Evolutionary conservation across 1,284 basidiomycete species (phyloP), one percentile per base, ranked within the genome.

Genomic region (Rhodotorula sp.): DNA sequence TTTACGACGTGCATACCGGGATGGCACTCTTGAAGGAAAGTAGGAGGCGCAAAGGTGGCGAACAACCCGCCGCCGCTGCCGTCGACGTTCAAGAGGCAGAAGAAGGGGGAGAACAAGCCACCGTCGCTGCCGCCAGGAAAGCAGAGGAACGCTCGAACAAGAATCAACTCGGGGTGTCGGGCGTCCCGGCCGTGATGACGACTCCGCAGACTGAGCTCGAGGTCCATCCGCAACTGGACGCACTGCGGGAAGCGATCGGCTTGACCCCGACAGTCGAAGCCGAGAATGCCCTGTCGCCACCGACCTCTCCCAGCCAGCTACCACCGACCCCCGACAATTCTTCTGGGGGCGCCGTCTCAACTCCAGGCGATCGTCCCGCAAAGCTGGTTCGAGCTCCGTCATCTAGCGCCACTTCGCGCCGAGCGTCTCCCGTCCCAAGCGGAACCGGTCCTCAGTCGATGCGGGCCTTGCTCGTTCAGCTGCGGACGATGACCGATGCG

Each of bases 401-500:
- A 2, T 37, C 58, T 12, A 30, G 17, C 1, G 33, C 24, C 17
- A 33, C 44, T 24, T 58, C 66, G 2, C 65, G 60, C 0, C 55
- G 62, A 7, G 17, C 46, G 1, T 66, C 66, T 1, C 51, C 62
- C 15, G 51, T 48, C 57, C 46, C 63, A 15, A 76, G 51, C 2
- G 30, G 55, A 22, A 64, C 74, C 37, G 7, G 89, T 74, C 85
- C 88, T 2, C 87, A 89, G 74, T 92, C 89, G 5, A 87, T 97
- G 53, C 87, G 89, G 17, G 83, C 83, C 24, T 83, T 97, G 29
- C 84, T 99, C 2, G 85, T 86, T n/a, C 87, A 91, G 79, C 84
- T 98, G 51, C 93, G 87, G 3, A 87, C 87, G 68, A 89, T 94
- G 60, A 94, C 98, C 78, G 93, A 98, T 77, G 81, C 86, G 72